Conservation (phyloP, 371 early-diverging fungal genomes). For the Mortierella sp. region DNA sequence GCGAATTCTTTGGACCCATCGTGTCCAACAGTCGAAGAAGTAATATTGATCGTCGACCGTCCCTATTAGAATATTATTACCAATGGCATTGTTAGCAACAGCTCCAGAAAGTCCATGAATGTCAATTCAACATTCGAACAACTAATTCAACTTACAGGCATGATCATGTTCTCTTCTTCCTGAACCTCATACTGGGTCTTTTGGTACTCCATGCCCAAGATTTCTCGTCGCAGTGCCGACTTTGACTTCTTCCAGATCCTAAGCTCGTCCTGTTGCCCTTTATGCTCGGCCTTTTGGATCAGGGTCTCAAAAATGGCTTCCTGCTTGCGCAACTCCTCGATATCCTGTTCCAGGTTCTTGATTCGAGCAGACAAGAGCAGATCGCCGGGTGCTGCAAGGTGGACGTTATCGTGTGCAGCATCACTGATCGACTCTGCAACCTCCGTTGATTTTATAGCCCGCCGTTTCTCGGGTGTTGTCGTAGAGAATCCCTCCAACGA, state of each 20-base stretch:
- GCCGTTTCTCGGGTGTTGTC: neutral
- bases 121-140: no score
- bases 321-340: conserved; percentile 74
- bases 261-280: conserved; percentile 66
- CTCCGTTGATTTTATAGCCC: neutral
- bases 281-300: conserved; percentile 70
- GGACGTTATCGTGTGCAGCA: conserved; percentile 59
- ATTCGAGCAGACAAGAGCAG: conserved; percentile 72
- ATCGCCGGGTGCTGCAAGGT: conserved; percentile 79
- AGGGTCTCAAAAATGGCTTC: conserved; percentile 76
- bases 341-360: conserved; percentile 64
- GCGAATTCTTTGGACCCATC: conserved; percentile 76
- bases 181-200: conserved; percentile 75
- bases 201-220: conserved; percentile 74
- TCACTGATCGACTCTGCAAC: conserved; percentile 18
- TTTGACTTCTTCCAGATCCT: conserved; percentile 75
- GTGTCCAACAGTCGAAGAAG: conserved; percentile 68
- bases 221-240: conserved; percentile 69
- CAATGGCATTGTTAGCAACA: neutral
- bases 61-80: conserved; percentile 57
- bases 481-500: conserved; percentile 1
- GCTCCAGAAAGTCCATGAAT: neutral
- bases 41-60: conserved; percentile 71
- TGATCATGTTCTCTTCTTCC: conserved; percentile 76
- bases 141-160: conserved; percentile 63